Base-by-base conservation (phyloP, 1,139 yeast genomes). In the Diutina rugosa region DNA sequence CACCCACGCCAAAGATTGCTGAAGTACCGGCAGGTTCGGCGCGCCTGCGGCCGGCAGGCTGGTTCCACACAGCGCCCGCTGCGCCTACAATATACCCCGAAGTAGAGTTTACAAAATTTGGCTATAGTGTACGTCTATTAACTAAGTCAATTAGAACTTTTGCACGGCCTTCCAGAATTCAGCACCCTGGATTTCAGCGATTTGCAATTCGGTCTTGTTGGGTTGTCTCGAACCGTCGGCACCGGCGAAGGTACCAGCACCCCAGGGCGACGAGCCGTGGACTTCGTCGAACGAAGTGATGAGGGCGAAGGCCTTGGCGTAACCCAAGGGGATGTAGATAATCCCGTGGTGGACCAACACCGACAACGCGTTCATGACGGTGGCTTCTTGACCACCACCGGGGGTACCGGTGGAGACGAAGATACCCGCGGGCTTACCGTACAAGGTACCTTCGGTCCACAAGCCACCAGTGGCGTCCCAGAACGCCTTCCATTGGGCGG, bases 341-440 rank as follows among this genome's bases (percentile, higher is more conserved):
- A 51, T 41, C n/a, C 54, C 54, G 54, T 51, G 54, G 54, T 51
- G 54, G 18, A 41, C 47, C 46, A 51, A 41, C 29, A 14, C 21
- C 46, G 54, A 51, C 54, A 51, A 53, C 28, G 55, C 4, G 41
- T 53, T 53, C 30, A 44, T 26, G 41, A 18, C 29, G 29, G 55
- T 44, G 32, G 46, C 46, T 26, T 51, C 54, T 35, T 51, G 54
- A 38, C 54, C 54, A 38, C 54, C 54, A 26, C 54, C 54, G 35
- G 54, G 54, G 30, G 55, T 53, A 45, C 55, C 55, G 35, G 55
- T 53, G 28, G 62, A 59, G 46, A 60, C 54, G 60, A 60, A 57
- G 41, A 60, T 56, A 41, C 59, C 58, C 5, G 68, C 61, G 18
- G 61, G 61, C 56, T 60, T 60, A 2, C 62, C 62, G 38, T 55